phyloP scores from a whole-genome alignment of 768 basidiomycete species.

The Tulasnella sp. region DNA sequence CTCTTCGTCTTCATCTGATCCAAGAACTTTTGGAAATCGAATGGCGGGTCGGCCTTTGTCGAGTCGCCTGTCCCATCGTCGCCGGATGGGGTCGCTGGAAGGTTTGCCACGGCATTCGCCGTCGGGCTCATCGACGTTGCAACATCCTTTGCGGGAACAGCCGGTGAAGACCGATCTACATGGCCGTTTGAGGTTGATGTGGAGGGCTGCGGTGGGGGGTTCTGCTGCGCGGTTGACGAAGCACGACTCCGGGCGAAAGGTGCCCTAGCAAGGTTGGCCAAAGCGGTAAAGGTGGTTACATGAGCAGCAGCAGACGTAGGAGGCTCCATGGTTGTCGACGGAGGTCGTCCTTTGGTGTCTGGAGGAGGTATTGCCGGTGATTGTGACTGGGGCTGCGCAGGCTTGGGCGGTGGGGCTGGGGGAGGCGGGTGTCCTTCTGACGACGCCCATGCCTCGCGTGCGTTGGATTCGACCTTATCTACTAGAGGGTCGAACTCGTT shows the following conservation, averaged over 20 bases:
- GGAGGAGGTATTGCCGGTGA: background rate
- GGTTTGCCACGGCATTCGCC: conserved; percentile 6
- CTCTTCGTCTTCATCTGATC: conserved; percentile 83
- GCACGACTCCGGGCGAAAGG: conserved; percentile 13
- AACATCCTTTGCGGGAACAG: background rate
- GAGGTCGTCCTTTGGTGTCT: background rate
- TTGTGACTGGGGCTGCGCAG: background rate
- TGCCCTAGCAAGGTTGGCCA: conserved; percentile 1
- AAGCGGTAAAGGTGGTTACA: background rate
- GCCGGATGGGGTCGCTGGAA: conserved; percentile 17
- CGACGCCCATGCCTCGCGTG: conserved; percentile 51
- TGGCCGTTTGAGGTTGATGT: too few species aligned
- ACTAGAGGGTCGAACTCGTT: conserved; percentile 58
- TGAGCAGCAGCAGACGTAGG: conserved; percentile 10
- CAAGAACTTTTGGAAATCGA: conserved; percentile 90
- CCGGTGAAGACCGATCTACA: background rate
- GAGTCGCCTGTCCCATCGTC: background rate
- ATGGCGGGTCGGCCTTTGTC: conserved; percentile 26
- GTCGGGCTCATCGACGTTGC: conserved; percentile 12
- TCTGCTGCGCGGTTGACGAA: conserved; percentile 1
- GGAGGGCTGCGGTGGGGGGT: conserved; percentile 5
- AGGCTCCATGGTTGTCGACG: conserved; percentile 6
- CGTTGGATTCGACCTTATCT: conserved; percentile 43
- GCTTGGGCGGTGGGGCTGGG: conserved; percentile 16
- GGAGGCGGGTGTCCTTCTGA: conserved; percentile 51